Percentiles rank a stretch among this genome's conserved stretches.
These are phyloP conservation scores for Diplodia corticola DNA, from an alignment of 2,329 filamentous ascomycete genomes.

Conservation along the genomic window DNA sequence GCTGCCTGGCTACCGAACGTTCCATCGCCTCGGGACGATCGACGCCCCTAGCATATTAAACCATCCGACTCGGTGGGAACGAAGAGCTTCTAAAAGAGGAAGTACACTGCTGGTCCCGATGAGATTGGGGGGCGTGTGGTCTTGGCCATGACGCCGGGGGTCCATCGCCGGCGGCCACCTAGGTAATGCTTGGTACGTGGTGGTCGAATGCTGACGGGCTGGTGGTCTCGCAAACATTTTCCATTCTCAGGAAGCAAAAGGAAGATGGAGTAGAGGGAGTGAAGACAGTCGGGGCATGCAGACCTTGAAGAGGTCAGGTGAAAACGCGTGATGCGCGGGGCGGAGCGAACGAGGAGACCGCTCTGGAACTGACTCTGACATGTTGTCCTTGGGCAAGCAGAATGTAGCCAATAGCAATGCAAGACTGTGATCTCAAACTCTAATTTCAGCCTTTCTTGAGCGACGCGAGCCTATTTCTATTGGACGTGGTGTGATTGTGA, in stretches of 20 bases:
- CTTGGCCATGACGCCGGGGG: not conserved
- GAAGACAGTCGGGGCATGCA: too few species aligned
- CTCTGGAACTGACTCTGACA: not conserved
- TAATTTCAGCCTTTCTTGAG: not conserved
- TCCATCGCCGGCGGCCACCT: not conserved
- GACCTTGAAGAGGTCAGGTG: not conserved
- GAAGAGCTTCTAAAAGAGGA: not conserved
- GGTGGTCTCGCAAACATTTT: not conserved
- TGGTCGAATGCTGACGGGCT: not conserved
- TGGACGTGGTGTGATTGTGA: not conserved
- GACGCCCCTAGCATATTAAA: conserved; percentile 3
- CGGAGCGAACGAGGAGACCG: not conserved
- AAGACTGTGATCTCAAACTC: not conserved
- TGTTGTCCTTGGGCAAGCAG: not conserved
- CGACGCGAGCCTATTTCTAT: not conserved
- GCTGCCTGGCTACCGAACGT: not conserved
- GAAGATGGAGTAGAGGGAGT: not conserved
- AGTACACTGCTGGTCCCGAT: not conserved
- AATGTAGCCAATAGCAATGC: not conserved
- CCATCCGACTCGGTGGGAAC: not conserved
- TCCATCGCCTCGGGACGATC: conserved; percentile 4
- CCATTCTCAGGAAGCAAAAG: not conserved
- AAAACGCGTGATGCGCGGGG: not conserved
- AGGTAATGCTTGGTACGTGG: not conserved
- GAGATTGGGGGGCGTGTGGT: not conserved